Evolutionary conservation across 1,139 yeast species (phyloP).

Genomic region (Blastobotrys malaysiensis): DNA sequence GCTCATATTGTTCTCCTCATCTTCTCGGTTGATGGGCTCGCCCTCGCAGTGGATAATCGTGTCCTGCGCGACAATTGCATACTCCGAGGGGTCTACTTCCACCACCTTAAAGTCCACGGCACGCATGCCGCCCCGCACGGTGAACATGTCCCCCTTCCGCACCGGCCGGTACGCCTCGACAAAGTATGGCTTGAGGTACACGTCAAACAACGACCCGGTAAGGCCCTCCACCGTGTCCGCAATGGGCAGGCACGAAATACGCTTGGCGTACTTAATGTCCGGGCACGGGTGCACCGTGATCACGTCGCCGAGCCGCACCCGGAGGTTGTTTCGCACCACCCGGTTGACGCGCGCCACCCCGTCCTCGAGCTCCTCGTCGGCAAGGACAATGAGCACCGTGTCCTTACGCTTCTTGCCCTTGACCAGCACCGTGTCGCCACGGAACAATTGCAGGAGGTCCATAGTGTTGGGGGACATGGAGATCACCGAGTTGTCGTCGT

Average conservation of each 20-base stretch:
- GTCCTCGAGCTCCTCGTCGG: constrained; percentile 95
- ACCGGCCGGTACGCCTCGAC: constrained; percentile 99
- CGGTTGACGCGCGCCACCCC: constrained; percentile 94
- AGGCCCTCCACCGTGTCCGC: constrained; percentile 98
- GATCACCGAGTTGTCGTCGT: constrained; percentile 94
- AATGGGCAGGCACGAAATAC: constrained; percentile 94
- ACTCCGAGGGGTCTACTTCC: constrained; percentile 96
- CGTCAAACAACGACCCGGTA: constrained; percentile 96
- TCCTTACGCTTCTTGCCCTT: constrained; percentile 98
- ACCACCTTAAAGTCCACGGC: constrained; percentile 98
- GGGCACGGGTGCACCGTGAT: constrained; percentile 93
- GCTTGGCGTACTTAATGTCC: constrained; percentile 82
- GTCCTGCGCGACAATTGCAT: constrained; percentile 97
- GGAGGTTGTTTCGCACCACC: constrained; percentile 89
- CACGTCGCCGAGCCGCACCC: constrained; percentile 91
- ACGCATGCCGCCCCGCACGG: constrained; percentile 98
- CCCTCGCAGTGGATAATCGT: constrained; percentile 98
- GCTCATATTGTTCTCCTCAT: constrained; percentile 91
- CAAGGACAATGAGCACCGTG: constrained; percentile 92
- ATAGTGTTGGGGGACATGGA: constrained; percentile 92
- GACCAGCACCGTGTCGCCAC: constrained; percentile 96
- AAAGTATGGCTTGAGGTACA: constrained; percentile 93
- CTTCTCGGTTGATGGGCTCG: constrained; percentile 98
- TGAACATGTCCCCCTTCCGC: constrained; percentile 93
- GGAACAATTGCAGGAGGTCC: constrained; percentile 90